A percentile compares a stretch with the other conserved stretches of the same genome.
Conservation (phyloP, 2,329 filamentous ascomycete species). For the Fusarium udum region DNA sequence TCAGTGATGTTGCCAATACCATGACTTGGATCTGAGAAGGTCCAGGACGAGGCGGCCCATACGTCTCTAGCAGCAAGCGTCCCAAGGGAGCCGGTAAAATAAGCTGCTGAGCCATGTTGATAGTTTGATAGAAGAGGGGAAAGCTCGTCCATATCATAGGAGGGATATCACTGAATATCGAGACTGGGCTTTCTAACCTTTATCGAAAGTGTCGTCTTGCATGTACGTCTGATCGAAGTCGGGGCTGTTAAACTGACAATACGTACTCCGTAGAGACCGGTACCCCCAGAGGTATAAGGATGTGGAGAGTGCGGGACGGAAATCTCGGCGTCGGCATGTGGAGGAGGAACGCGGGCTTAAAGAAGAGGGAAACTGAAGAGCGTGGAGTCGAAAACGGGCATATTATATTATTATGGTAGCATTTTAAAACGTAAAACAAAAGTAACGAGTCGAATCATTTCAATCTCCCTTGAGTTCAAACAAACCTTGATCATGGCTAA, state of each 20-base stretch:
- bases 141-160: no score
- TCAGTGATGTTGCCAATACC: not conserved
- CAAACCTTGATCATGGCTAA: not conserved
- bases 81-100: not conserved
- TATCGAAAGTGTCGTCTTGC: not conserved
- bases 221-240: not conserved
- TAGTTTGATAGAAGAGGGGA: not conserved
- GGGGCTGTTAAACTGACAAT: not conserved
- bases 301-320: not conserved
- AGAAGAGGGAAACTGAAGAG: not conserved
- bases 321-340: not conserved
- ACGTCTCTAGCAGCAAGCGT: not conserved
- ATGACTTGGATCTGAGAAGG: not conserved
- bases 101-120: not conserved
- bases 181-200: not conserved
- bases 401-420: not conserved
- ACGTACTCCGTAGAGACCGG: not conserved
- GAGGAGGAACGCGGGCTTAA: not conserved
- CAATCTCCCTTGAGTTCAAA: accelerated
- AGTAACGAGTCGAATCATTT: not conserved
- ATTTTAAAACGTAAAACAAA: not conserved
- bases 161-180: no score
- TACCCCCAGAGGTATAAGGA: not conserved
- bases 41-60: not conserved
- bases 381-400: not conserved